Evolutionary conservation across 23 red algal species (phyloP).

Genomic region (Chondrus crispus): DNA sequence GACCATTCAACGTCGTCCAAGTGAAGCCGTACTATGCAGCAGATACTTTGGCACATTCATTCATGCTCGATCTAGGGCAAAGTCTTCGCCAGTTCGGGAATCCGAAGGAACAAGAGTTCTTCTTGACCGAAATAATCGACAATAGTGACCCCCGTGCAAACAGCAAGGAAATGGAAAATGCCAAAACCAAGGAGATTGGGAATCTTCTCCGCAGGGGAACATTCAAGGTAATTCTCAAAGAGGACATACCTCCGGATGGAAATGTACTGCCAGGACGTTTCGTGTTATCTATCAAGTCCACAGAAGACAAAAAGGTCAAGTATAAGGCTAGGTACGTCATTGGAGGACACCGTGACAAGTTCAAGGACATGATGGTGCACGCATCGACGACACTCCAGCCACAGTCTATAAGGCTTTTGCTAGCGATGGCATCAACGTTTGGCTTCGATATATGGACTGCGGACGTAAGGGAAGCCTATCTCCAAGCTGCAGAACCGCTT

Average conservation of each 20-base stretch:
- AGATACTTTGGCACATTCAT: background rate
- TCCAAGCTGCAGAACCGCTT: conserved; percentile 4
- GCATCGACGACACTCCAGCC: background rate
- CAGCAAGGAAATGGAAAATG: background rate
- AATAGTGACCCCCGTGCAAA: background rate
- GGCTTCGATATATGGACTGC: conserved; percentile 16
- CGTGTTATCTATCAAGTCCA: conserved; percentile 3
- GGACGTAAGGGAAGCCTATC: conserved; percentile 12
- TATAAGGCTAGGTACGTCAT: conserved; percentile 1
- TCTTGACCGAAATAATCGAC: background rate
- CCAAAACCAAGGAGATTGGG: background rate
- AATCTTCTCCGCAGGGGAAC: background rate
- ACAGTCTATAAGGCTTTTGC: background rate
- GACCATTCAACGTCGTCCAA: background rate
- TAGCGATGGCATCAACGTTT: background rate
- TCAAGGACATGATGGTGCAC: conserved; percentile 44
- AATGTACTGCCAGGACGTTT: background rate
- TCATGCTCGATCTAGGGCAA: background rate
- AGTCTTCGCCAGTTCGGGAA: background rate
- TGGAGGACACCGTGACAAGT: background rate
- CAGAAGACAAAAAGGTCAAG: background rate
- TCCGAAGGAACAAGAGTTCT: background rate
- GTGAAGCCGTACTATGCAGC: background rate
- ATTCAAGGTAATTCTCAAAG: conserved; percentile 2
- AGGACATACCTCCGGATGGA: background rate